phyloP scores from a whole-genome alignment of 805 yeast genomes.

The Priceomyces carsonii region DNA sequence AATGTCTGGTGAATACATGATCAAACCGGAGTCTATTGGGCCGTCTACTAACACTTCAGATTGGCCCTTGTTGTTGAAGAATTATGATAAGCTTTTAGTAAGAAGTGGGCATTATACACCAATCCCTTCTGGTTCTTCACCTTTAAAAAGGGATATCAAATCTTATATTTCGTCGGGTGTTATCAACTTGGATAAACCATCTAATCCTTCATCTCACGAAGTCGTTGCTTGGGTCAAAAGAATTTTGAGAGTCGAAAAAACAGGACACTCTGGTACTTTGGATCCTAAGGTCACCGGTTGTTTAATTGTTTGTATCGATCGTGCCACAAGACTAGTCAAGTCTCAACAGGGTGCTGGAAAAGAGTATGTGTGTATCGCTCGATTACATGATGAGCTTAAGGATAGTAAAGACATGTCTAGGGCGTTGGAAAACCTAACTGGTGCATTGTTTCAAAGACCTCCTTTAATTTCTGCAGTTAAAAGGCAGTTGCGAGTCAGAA shows the following conservation, averaged over 20 bases:
- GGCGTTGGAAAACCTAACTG: constrained; percentile 90
- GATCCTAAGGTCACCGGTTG: constrained; percentile 99
- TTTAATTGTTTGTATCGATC: constrained; percentile 95
- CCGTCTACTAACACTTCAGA: constrained; percentile 85
- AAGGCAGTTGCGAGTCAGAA: constrained; percentile 97
- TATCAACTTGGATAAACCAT: constrained; percentile 95
- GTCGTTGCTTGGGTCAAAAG: constrained; percentile 99
- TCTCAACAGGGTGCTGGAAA: constrained; percentile 99
- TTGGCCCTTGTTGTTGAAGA: constrained; percentile 93
- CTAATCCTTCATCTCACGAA: constrained; percentile 98
- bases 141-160: constrained; percentile 90
- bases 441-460: constrained; percentile 99
- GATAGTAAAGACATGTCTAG: constrained; percentile 89
- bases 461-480: constrained; percentile 98
- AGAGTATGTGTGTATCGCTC: constrained; percentile 96
- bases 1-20: constrained; percentile 72
- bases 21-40: constrained; percentile 82
- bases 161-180: constrained; percentile 92
- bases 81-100: constrained; percentile 90
- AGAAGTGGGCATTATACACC: constrained; percentile 98
- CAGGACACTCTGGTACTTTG: constrained; percentile 98
- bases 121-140: constrained; percentile 93
- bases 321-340: constrained; percentile 97
- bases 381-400: constrained; percentile 90
- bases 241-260: constrained; percentile 91